Evolutionary conservation across 805 yeast species (phyloP).

Genomic region (Starmera quercuum): DNA sequence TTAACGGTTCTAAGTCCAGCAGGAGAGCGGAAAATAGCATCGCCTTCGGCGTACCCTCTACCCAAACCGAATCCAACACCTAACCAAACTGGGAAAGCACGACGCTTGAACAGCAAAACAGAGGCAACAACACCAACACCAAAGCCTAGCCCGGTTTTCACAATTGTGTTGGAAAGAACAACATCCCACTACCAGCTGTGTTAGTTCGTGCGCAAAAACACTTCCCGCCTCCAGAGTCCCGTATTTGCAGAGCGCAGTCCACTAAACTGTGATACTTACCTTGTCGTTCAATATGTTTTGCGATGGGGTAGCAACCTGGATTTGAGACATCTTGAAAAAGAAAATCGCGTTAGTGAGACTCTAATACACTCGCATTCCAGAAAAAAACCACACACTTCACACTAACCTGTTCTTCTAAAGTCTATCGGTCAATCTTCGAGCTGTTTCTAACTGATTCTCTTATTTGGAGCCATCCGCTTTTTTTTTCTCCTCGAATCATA

Average conservation of each 20-base stretch:
- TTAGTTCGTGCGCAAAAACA: no score
- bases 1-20: conserved; percentile 72
- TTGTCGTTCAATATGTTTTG: conserved; percentile 1
- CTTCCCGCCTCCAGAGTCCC: no score
- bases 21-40: conserved; percentile 83
- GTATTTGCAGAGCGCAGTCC: no score
- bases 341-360: no score
- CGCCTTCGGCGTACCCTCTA: conserved; percentile 97
- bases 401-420: no score
- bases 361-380: no score
- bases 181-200: conserved; percentile 95
- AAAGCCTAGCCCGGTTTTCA: conserved; percentile 92
- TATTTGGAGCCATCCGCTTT: no score
- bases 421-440: no score
- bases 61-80: conserved; percentile 98
- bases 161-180: conserved; percentile 87
- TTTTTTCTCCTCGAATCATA: no score
- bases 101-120: conserved; percentile 82
- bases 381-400: no score
- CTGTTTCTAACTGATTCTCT: no score
- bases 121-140: conserved; percentile 95
- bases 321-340: no score
- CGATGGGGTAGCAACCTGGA: background rate
- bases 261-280: background rate
- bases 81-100: conserved; percentile 96